Evolutionary conservation across 306 rosid species (phyloP), one percentile per base, ranked within the genome.

Genomic region (Citrullus mucosospermus): DNA sequence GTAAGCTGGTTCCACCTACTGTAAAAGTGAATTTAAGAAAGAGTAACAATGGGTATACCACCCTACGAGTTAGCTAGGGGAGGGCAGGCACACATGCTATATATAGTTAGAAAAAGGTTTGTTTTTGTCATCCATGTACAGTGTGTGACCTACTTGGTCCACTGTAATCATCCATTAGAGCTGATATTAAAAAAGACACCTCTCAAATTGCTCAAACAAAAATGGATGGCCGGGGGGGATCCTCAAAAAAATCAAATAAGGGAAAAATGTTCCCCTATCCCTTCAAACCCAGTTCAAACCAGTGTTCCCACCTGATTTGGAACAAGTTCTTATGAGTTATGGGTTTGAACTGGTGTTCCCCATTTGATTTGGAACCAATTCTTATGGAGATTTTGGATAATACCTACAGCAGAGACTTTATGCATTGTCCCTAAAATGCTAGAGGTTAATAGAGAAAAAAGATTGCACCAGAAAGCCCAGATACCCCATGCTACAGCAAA

Each of bases 391-490:
- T 67, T 39, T 10, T 39, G 74, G 53, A 17, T 9, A 67, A 39
- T 41, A 32, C 53, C 7, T 67, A 38, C 74, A 67, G 12, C 74
- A 67, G 22, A 65, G 17, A 68, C 32, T 68, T 68, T 28, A 50
- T 30, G 4, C 28, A 51, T 28, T 46, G 76, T 44, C 76, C 76
- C 58, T 51, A 30, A 8, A 51, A 51, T 28, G 78, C 44, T 32
- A 73, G 28, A 74, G 41, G 78, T 74, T 53, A 77, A 77, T 2
- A 56, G 57, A 56, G 43, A 59, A 77, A 10, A 77, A 76, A 72
- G 48, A 5, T 32, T 79, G 57, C 75, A 54, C 38, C 46, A 43
- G 75, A 38, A 56, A 70, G n/a, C 28, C 56, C 65, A 43, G 46
- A 76, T 32, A 63, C 50, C 65, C 56, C 30, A 18, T 36, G 60